These are phyloP conservation scores for Ocimum tenuiflorum DNA, from an alignment of 257 asterid species.

Conservation along the genomic window DNA sequence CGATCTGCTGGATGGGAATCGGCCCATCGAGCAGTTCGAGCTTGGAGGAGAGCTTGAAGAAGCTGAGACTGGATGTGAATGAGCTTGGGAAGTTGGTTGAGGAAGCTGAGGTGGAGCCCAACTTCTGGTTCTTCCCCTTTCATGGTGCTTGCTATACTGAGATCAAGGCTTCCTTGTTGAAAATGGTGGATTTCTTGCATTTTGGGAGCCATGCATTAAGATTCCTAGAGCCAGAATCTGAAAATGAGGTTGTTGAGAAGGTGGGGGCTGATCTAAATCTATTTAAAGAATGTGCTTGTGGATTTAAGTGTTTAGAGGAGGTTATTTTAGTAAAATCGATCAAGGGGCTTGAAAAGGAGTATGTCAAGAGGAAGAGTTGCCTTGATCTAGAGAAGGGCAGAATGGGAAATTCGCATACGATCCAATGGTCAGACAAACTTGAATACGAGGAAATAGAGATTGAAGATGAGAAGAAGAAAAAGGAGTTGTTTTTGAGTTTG, in stretches of 20 bases:
- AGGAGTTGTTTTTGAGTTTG: conserved; percentile 38
- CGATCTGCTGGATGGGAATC: conserved; percentile 28
- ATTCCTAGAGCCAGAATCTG: conserved; percentile 45
- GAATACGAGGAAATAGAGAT: conserved; percentile 28
- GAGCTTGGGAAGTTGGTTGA: conserved; percentile 50
- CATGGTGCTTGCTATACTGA: conserved; percentile 42
- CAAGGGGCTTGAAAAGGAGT: conserved; percentile 35
- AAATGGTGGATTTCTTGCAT: conserved; percentile 45
- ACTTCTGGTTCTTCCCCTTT: conserved; percentile 83
- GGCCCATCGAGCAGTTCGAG: conserved; percentile 11
- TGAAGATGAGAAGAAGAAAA: conserved; percentile 24
- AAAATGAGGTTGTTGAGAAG: conserved; percentile 18
- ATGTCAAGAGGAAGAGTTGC: conserved; percentile 36
- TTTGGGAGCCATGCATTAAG: conserved; percentile 42
- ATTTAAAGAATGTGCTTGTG: conserved; percentile 32
- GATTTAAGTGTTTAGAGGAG: conserved; percentile 49
- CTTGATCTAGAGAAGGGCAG: conserved; percentile 60
- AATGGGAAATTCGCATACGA: conserved; percentile 10
- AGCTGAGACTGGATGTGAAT: conserved; percentile 30
- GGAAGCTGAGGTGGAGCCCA: conserved; percentile 84
- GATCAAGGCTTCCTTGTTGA: conserved; percentile 46
- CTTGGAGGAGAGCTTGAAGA: conserved; percentile 30
- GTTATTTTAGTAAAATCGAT: conserved; percentile 45
- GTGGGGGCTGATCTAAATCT: conserved; percentile 43
- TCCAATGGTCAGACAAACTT: conserved; percentile 25